A percentile compares a stretch with the other conserved stretches of the same genome.
Conservation (phyloP, 805 yeast species). For the Jamesozyma rosinii region DNA sequence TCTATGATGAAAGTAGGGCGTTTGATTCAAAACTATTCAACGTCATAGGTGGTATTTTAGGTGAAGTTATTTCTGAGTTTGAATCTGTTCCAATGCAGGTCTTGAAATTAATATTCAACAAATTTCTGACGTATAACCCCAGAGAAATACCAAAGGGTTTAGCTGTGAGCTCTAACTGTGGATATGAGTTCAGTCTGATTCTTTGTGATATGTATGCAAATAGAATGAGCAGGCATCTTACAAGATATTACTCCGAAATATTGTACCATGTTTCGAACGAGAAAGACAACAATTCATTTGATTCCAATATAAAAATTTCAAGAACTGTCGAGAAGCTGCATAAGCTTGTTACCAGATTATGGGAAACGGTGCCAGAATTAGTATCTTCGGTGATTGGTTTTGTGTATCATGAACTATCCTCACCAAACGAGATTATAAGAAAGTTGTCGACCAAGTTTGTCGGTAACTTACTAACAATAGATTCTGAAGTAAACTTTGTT, state of each 20-base stretch:
- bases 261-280: constrained; percentile 41
- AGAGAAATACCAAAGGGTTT: constrained; percentile 25
- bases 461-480: constrained; percentile 49
- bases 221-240: constrained; percentile 62
- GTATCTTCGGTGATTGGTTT: constrained; percentile 67
- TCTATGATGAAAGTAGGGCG: constrained; percentile 43
- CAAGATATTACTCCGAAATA: constrained; percentile 72
- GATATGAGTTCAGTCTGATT: constrained; percentile 53
- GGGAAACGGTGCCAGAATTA: constrained; percentile 72
- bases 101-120: constrained; percentile 55
- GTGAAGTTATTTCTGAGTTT: constrained; percentile 65
- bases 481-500: constrained; percentile 48
- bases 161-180: constrained; percentile 37
- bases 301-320: constrained; percentile 6
- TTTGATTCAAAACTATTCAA: constrained; percentile 50
- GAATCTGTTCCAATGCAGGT: constrained; percentile 53
- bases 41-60: constrained; percentile 58
- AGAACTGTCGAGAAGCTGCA: constrained; percentile 54
- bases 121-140: constrained; percentile 38
- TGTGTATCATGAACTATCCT: constrained; percentile 68
- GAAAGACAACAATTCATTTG: constrained; percentile 17
- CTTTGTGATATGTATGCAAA: constrained; percentile 66
- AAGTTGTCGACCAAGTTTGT: constrained; percentile 63
- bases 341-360: constrained; percentile 51
- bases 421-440: constrained; percentile 57